Base-by-base conservation (phyloP, 306 rosid genomes). In the Quercus robur region DNA sequence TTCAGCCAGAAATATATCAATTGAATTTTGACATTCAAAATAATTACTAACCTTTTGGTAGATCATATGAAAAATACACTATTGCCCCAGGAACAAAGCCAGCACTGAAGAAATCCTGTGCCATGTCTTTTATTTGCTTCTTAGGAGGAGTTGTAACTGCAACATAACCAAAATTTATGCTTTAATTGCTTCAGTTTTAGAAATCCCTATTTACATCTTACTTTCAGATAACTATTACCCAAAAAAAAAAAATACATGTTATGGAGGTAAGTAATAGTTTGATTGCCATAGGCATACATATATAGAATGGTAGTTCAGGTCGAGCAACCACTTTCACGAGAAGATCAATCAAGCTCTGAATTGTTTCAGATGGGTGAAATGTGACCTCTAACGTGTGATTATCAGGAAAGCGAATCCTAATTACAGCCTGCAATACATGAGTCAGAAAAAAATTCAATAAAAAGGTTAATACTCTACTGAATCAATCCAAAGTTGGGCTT, bases 71-170 rank as follows among this genome's bases (percentile, higher is more conserved):
- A 70, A 96, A 96, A 81, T 96, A 93, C 58, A 96, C 90, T 20
- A 96, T 87, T 56, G 98, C 99, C 52, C 98, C 98, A 3, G 99
- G 99, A 77, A 88, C 84, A 86, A 93, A 96, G 35, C 97, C 98
- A 77, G 91, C 91, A 63, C 80, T 69, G 81, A 85, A 89, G 54
- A 93, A 96, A 80, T 96, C 98, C 73, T 83, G 97, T 5, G 97
- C 78, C 84, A 76, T 56, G 77, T 91, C 92, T 76, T 87, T 89
- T 75, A 96, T 85, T 74, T 70, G 84, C 90, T 83, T 91, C 89
- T 90, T 93, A 2, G 99, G 99, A 3, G 99, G 99, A 21, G 97
- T 87, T 21, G 98, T 90, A 86, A 90, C 99, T 96, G 87, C 89
- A 73, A 74, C 62, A 82, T 25, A 28, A 13, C 57, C 49, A 85